These are phyloP conservation scores for Eucalyptus erythrocorys DNA, from an alignment of 345 rosid species.

Conservation along the genomic window DNA sequence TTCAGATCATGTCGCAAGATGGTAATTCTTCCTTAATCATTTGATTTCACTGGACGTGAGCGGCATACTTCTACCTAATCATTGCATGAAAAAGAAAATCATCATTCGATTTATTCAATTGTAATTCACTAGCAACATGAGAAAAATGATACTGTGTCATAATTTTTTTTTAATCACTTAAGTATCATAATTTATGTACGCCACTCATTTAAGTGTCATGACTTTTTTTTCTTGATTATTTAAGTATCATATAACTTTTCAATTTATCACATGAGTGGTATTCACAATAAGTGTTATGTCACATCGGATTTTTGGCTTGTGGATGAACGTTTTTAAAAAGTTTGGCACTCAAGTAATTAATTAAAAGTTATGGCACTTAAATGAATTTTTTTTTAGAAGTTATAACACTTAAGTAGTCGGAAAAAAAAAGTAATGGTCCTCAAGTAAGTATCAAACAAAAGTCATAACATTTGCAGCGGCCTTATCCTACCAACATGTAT, in stretches of 20 bases:
- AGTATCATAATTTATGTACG: not conserved
- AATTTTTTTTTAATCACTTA: too few relatives aligned
- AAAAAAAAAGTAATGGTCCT: rapidly evolving
- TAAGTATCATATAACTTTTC: too few relatives aligned
- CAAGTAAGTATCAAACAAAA: too few relatives aligned
- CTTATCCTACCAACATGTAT: not conserved
- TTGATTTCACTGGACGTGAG: rapidly evolving
- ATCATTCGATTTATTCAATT: not conserved
- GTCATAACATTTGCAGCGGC: rapidly evolving
- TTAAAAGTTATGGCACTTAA: rapidly evolving
- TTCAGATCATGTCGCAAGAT: rapidly evolving
- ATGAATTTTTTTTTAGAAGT: not conserved
- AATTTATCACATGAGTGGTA: too few relatives aligned
- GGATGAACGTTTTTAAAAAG: not conserved
- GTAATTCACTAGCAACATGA: not conserved
- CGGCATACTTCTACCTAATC: not conserved
- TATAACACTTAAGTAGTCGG: too few relatives aligned
- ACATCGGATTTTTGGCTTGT: rapidly evolving
- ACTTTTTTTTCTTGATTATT: rapidly evolving
- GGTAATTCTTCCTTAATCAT: not conserved
- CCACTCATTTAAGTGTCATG: rapidly evolving
- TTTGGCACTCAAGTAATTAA: rapidly evolving
- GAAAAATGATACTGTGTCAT: rapidly evolving
- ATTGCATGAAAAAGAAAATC: not conserved
- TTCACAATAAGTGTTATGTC: not conserved